These are phyloP conservation scores for Brassica napus DNA, from an alignment of 345 rosid species.

Conservation along the genomic window Da-Ae NC_063449.1:24379501-24380000, in stretches of 20 bases:
- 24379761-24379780: slow-evolving; percentile 38
- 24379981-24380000: slow-evolving; percentile 42
- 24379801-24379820: slow-evolving; percentile 39
- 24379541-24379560: slow-evolving; percentile 75
- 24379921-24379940: slow-evolving; percentile 34
- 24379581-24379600: slow-evolving; percentile 97
- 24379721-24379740: slow-evolving; percentile 41
- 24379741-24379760: slow-evolving; percentile 38
- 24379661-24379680: slow-evolving; percentile 42
- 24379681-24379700: slow-evolving; percentile 53
- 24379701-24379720: neutral
- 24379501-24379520: slow-evolving; percentile 94
- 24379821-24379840: slow-evolving; percentile 42
- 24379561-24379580: slow-evolving; percentile 81
- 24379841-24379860: slow-evolving; percentile 45
- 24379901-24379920: slow-evolving; percentile 38
- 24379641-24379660: slow-evolving; percentile 44
- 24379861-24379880: slow-evolving; percentile 36
- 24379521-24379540: slow-evolving; percentile 95
- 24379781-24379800: slow-evolving; percentile 43
- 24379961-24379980: slow-evolving; percentile 50
- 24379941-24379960: slow-evolving; percentile 36
- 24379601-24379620: slow-evolving; percentile 71
- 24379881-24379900: slow-evolving; percentile 45
- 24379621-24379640: slow-evolving; percentile 54